Conservation (phyloP, 352 stramenopile species). For the Globisporangium spinosum region DNA sequence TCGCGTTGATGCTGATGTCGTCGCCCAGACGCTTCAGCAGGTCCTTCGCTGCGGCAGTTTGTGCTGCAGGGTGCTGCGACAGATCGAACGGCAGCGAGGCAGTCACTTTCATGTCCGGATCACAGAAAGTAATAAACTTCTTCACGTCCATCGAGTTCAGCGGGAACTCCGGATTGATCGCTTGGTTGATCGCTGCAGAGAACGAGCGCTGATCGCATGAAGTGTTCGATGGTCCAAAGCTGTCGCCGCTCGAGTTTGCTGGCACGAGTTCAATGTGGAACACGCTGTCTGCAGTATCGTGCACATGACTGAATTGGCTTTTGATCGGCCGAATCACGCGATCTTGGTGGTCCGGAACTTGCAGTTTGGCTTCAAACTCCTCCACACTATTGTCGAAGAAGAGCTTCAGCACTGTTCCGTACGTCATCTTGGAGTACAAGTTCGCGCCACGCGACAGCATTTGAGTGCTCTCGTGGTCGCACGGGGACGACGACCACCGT, state of each 20-base stretch:
- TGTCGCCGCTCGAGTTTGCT: neutral
- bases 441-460: constrained; percentile 76
- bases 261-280: constrained; percentile 8
- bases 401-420: constrained; percentile 71
- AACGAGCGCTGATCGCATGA: constrained; percentile 67
- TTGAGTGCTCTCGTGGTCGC: constrained; percentile 59
- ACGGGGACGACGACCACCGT: constrained; percentile 58
- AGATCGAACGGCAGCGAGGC: constrained; percentile 91
- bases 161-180: constrained; percentile 72
- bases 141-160: constrained; percentile 66
- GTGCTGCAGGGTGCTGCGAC: constrained; percentile 77
- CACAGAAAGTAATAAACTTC: constrained; percentile 69
- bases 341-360: constrained; percentile 48
- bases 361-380: constrained; percentile 58
- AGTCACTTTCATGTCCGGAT: constrained; percentile 48
- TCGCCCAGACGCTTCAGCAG: constrained; percentile 90
- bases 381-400: constrained; percentile 81
- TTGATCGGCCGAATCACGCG: constrained; percentile 58
- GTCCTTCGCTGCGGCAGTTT: constrained; percentile 93
- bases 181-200: constrained; percentile 12
- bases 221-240: constrained; percentile 74
- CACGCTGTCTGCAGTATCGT: constrained; percentile 39
- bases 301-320: constrained; percentile 56
- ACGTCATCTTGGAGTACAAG: constrained; percentile 78
- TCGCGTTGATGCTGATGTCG: constrained; percentile 89